Base-by-base conservation (phyloP, 2,329 filamentous ascomycete genomes). In the Intubia oerlemansii region DNA sequence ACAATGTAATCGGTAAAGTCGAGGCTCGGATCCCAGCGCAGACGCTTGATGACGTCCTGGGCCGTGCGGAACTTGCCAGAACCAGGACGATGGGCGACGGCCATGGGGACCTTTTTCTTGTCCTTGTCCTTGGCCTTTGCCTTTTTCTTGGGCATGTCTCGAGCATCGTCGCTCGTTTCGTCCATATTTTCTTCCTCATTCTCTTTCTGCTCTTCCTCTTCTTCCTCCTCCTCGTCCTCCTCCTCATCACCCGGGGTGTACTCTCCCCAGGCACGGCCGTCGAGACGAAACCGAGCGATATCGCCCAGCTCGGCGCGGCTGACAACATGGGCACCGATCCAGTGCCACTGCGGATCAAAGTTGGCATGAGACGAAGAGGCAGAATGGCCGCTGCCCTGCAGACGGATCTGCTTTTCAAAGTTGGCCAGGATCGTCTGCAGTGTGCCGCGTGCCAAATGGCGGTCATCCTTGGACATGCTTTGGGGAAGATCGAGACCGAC, bases 21-120 rank as follows among this genome's bases (percentile, higher is more conserved):
- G 23, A 67, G 49, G 12, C 44, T 46, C n/a, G 53, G 46, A 37
- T 72, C 66, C 66, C 66, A 71, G 13, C 63, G 59, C 26, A 72
- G 49, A 11, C 66, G 54, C 37, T 60, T 65, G 31, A 72, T 55
- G 9, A 69, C 61, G 38, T 72, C 66, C 10, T 54, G 46, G 10
- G 66, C 63, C 1, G 61, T 56, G 17, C 67, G 58, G 34, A 73
- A 54, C 38, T 60, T 66, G 23, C 29, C 43, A 45, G 32, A 39
- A 40, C 17, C 10, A n/a, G 23, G 21, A 17, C 26, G 15, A 35
- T 32, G 22, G 10, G 30, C 28, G 12, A 37, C 28, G 11, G 34
- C 32, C 25, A 29, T 22, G 14, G 34, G 34, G 10, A 23, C 31
- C 12, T 23, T 29, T 20, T 26, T 30, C 36, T 33, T 38, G 24